A percentile compares a stretch with the other conserved stretches of the same genome.
Conservation (phyloP, 768 basidiomycete species). For the Pisolithus microcarpus region DNA sequence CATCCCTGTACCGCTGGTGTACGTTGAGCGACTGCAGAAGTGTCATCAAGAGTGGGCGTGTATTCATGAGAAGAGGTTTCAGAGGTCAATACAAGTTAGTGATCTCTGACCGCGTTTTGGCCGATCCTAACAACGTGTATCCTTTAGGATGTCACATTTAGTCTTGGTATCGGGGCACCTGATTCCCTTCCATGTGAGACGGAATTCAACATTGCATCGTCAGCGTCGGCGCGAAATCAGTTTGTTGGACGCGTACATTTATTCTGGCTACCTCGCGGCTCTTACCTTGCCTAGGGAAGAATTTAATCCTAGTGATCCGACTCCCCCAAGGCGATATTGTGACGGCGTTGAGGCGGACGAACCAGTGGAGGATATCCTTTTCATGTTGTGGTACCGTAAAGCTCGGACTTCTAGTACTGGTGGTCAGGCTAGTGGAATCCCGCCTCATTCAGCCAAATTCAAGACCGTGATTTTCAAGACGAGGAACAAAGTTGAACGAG, state of each 20-base stretch:
- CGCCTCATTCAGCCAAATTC: slow-evolving; percentile 47
- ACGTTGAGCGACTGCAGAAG: slow-evolving; percentile 71
- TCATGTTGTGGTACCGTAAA: slow-evolving; percentile 68
- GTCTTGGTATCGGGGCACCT: slow-evolving; percentile 73
- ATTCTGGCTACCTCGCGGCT: slow-evolving; percentile 79
- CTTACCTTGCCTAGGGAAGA: slow-evolving; percentile 58
- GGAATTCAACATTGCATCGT: slow-evolving; percentile 49
- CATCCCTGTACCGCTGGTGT: slow-evolving; percentile 82
- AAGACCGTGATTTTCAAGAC: slow-evolving; percentile 63
- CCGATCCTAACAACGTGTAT: not conserved
- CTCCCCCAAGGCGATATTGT: slow-evolving; percentile 67
- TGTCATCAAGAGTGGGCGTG: slow-evolving; percentile 63
- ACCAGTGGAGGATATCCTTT: slow-evolving; percentile 79
- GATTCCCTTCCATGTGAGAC: slow-evolving; percentile 61
- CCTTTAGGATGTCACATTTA: slow-evolving; percentile 55
- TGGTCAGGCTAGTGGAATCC: slow-evolving; percentile 28
- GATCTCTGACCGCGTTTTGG: not conserved
- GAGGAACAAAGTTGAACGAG: slow-evolving; percentile 80
- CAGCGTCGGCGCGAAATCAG: slow-evolving; percentile 48
- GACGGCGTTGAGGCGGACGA: slow-evolving; percentile 90
- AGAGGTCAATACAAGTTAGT: slow-evolving; percentile 75
- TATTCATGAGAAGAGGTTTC: slow-evolving; percentile 65
- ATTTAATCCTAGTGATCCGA: slow-evolving; percentile 45
- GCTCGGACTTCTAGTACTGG: slow-evolving; percentile 14
- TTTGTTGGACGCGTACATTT: slow-evolving; percentile 71